A percentile compares a stretch with the other conserved stretches of the same genome.
These are phyloP conservation scores for Diplodia seriata DNA, from an alignment of 2,329 filamentous ascomycete genomes.

Conservation along the genomic window DNA sequence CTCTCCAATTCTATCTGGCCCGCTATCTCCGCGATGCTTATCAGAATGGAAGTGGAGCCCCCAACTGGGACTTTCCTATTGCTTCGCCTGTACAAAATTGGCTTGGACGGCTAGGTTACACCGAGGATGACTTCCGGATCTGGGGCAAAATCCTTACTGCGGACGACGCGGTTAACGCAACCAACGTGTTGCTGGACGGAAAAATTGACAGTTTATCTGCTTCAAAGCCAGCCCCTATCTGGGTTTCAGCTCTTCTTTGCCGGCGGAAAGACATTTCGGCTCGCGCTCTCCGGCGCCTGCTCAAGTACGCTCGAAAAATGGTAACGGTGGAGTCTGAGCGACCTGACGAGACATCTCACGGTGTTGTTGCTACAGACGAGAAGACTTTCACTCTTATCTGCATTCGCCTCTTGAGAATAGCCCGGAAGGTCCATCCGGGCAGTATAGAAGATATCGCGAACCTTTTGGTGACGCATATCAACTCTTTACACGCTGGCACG, in stretches of 20 bases:
- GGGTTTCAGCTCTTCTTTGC: conserved; percentile 57
- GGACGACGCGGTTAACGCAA: not conserved
- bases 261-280: conserved; percentile 52
- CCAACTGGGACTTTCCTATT: not conserved
- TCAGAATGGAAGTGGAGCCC: too few relatives aligned
- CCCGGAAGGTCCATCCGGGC: conserved; percentile 57
- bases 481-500: conserved; percentile 10
- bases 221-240: conserved; percentile 49
- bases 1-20: conserved; percentile 24
- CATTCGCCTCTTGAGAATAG: conserved; percentile 58
- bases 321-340: not conserved
- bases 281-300: conserved; percentile 51
- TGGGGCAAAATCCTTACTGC: conserved; percentile 23
- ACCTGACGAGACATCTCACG: conserved; percentile 12
- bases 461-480: conserved; percentile 48
- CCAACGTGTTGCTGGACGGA: not conserved
- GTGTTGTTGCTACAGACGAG: not conserved
- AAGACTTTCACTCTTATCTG: conserved; percentile 49
- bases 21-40: not conserved
- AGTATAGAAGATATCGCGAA: conserved; percentile 52
- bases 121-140: conserved; percentile 13
- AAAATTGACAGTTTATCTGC: not conserved
- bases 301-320: conserved; percentile 37
- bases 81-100: not conserved
- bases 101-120: conserved; percentile 5